phyloP scores from a whole-genome alignment of 257 asterid genomes.

The Nicotiana knightiana region DNA sequence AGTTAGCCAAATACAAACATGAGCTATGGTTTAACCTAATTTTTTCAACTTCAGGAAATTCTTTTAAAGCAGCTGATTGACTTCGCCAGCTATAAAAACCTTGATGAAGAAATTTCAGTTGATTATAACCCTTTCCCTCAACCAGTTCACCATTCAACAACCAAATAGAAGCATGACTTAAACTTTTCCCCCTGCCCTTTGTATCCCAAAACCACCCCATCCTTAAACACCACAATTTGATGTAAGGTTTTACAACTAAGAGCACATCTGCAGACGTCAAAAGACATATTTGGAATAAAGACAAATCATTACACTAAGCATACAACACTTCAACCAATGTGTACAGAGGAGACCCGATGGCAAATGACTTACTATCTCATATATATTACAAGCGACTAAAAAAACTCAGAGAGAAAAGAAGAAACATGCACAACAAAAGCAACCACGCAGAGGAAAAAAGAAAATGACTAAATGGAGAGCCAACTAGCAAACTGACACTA shows the following conservation, averaged over 20 bases:
- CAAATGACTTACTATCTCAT: background rate
- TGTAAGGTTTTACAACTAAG: background rate
- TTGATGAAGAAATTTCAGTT: background rate
- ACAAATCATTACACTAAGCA: background rate
- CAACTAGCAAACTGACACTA: background rate
- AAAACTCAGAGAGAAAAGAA: background rate
- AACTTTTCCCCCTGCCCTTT: background rate
- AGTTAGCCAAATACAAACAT: slow-evolving; percentile 14
- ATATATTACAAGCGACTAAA: background rate
- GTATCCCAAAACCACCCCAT: background rate
- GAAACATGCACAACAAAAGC: background rate
- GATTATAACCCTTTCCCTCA: background rate
- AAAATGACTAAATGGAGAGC: background rate
- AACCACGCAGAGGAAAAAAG: background rate
- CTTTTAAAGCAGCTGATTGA: background rate
- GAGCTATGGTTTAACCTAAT: background rate
- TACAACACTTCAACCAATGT: background rate
- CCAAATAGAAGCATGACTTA: background rate
- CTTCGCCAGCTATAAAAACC: background rate
- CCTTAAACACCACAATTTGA: background rate
- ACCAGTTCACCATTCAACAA: slow-evolving; percentile 1
- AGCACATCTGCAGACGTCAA: background rate
- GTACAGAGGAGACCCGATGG: background rate
- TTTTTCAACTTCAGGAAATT: background rate
- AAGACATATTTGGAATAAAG: background rate